These are phyloP conservation scores for Malassezia brasiliensis DNA, from an alignment of 1,284 basidiomycete species.

Conservation along the genomic window DNA sequence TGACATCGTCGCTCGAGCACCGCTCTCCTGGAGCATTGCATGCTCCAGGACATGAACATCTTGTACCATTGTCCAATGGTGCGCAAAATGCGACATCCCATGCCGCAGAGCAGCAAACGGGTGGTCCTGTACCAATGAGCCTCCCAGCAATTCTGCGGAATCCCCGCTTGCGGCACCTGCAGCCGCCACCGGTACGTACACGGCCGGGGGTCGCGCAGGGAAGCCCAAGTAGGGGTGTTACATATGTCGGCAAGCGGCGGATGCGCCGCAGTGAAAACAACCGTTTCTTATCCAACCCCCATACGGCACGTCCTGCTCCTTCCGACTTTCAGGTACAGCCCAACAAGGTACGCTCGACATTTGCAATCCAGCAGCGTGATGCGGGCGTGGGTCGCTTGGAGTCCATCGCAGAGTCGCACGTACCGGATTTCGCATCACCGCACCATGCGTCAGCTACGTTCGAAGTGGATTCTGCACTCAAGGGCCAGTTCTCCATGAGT, in stretches of 20 bases:
- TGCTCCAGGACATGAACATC: not conserved
- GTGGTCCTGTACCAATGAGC: conserved; percentile 14
- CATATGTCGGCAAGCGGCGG: conserved; percentile 9
- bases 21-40: not conserved
- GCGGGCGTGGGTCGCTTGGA: not conserved
- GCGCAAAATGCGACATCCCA: too few relatives aligned
- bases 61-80: too few relatives aligned
- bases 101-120: not conserved
- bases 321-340: conserved; percentile 26
- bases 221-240: not conserved
- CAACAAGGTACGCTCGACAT: conserved; percentile 29
- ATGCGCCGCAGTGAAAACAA: conserved; percentile 16
- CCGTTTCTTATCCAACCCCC: conserved; percentile 29
- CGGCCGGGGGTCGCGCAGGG: not conserved
- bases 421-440: conserved; percentile 7
- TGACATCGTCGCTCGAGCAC: not conserved
- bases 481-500: conserved; percentile 30
- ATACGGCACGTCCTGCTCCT: conserved; percentile 24
- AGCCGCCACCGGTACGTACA: conserved; percentile 2
- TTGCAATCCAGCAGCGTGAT: conserved; percentile 5
- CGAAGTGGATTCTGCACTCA: conserved; percentile 19
- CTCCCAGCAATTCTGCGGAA: conserved; percentile 15
- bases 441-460: conserved; percentile 13
- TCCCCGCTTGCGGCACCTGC: conserved; percentile 5
- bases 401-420: not conserved